phyloP scores from a whole-genome alignment of 441 rosid species.

The Brassica hybrid region DNA sequence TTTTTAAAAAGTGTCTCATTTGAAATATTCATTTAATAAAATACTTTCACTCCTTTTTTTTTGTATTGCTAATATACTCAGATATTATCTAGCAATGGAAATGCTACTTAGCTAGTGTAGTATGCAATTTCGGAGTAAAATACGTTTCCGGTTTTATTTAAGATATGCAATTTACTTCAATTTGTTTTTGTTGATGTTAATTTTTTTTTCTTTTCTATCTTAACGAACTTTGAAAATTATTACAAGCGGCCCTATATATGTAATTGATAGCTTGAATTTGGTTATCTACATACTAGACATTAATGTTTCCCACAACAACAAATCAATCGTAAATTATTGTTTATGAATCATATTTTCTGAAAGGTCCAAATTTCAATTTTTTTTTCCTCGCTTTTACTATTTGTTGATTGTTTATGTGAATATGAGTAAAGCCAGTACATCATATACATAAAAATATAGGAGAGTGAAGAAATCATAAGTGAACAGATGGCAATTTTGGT shows the following conservation, averaged over 20 bases:
- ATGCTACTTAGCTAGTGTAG: too few relatives aligned
- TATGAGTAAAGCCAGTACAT: conserved; percentile 16
- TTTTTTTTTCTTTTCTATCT: neutral
- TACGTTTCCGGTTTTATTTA: too few relatives aligned
- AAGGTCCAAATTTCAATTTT: conserved; percentile 13
- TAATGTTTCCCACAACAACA: conserved; percentile 6
- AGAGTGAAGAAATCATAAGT: conserved; percentile 37
- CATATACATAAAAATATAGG: neutral
- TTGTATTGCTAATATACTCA: too few relatives aligned
- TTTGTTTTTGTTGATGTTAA: too few relatives aligned
- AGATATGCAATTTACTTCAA: too few relatives aligned
- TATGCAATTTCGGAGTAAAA: too few relatives aligned
- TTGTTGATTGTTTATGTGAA: conserved; percentile 6
- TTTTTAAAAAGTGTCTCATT: too few relatives aligned
- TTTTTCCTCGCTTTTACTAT: neutral
- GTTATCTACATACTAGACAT: neutral
- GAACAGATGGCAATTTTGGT: conserved; percentile 37
- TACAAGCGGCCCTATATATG: neutral
- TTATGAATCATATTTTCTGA: neutral
- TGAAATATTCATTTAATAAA: too few relatives aligned
- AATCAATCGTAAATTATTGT: neutral
- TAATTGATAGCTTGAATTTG: neutral
- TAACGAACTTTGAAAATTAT: neutral
- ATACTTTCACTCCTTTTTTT: too few relatives aligned
- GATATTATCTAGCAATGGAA: too few relatives aligned